Evolutionary conservation across 2,329 filamentous ascomycete species (phyloP), one percentile per base, ranked within the genome.

Genomic region (Cordyceps tenuipes): DNA sequence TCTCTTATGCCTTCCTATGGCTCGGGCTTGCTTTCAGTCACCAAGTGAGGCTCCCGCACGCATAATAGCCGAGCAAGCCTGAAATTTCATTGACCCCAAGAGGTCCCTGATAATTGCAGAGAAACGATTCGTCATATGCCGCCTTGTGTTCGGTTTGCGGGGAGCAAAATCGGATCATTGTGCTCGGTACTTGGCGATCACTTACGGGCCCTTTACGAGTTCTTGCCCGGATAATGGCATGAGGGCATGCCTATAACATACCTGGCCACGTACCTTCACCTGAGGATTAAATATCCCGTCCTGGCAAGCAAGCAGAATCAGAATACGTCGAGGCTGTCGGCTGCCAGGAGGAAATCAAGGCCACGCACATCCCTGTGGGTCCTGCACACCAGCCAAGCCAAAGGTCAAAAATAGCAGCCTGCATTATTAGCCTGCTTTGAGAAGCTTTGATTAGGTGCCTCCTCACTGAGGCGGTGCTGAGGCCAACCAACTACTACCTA

Each of bases 391-490:
- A 12, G 12, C 15, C n/a, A 15, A 23, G n/a, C n/a, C n/a, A n/a
- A 23, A 23, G 4, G 4, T 23, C 55, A 50, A 57, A 57, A 57
- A 57, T 57, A 57, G 55, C 55, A 57, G 39, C 53, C 34, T 50
- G 55, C 46, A 19, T 46, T 10, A 47, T 47, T 43, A 43, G 39
- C 43, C 15, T 29, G 31, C 23, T 23, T 23, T n/a, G n/a, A n/a
- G n/a, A 23, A 23, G 3, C 23, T 23, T 23, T 23, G 2, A 23
- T 23, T 23, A 23, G 23, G 23, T 23, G n/a, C n/a, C 54, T 48
- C 54, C 44, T 26, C n/a, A 48, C 12, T 56, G 55, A 49, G 55
- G 55, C 55, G 55, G 55, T 57, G 55, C 55, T 41, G 41, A 44
- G 9, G 34, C 19, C 10, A 36, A 43, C 39, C 39, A 43, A 36